A percentile compares a stretch with the other conserved stretches of the same genome.
Evolutionary conservation across 2,329 filamentous ascomycete species (phyloP).

Genomic region (Rutstroemia sp.): DNA sequence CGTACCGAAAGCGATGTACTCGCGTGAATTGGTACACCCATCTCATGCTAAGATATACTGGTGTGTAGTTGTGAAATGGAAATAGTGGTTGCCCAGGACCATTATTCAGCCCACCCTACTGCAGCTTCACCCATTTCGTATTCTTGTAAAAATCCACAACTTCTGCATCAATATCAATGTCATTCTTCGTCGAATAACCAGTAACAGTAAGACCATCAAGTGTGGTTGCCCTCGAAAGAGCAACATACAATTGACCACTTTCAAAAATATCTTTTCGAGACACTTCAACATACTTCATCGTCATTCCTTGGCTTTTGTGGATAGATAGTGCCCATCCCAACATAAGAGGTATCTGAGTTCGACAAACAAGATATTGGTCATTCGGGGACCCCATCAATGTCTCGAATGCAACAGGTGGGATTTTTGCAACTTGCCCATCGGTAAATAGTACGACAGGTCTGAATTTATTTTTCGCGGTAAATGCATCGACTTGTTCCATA

Average conservation of each 20-base stretch:
- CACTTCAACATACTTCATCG: conserved; percentile 32
- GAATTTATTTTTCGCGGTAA: background rate
- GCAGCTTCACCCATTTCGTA: conserved; percentile 21
- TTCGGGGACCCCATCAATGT: conserved; percentile 8
- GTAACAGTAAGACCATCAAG: conserved; percentile 24
- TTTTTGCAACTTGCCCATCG: conserved; percentile 10
- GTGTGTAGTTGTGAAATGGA: too few species aligned
- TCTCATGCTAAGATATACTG: too few species aligned
- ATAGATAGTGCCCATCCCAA: conserved; percentile 94
- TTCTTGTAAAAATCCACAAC: conserved; percentile 23
- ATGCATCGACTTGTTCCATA: background rate
- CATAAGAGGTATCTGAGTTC: conserved; percentile 62
- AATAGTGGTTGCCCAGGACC: background rate
- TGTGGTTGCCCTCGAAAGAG: conserved; percentile 19
- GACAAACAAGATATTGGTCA: conserved; percentile 16
- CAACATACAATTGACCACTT: conserved; percentile 24
- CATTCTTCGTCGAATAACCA: conserved; percentile 11
- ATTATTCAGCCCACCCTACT: background rate
- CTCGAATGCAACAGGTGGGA: conserved; percentile 9
- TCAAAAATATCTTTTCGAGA: conserved; percentile 23
- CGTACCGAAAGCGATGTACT: too few species aligned
- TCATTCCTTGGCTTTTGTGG: conserved; percentile 94
- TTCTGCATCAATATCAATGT: conserved; percentile 17
- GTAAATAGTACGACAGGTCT: conserved; percentile 19
- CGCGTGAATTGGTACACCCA: too few species aligned